Conservation (phyloP, 2,329 filamentous ascomycete species). For the Claviceps sp. region DNA sequence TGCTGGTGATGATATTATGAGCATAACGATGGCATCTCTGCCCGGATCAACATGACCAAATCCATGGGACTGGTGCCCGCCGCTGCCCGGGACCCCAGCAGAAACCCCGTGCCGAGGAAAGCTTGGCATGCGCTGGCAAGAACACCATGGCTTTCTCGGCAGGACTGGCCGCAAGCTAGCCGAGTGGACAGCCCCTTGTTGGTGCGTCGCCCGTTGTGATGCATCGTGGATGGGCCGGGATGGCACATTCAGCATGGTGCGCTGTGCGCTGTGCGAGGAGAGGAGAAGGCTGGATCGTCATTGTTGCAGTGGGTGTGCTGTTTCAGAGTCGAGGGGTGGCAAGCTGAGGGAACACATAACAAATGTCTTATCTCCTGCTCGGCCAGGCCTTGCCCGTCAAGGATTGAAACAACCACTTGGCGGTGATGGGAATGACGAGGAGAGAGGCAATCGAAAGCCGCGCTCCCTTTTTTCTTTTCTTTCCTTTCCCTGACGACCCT, state of each 20-base stretch:
- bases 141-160: neutral
- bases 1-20: neutral
- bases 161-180: neutral
- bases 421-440: too few species aligned
- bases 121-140: constrained; percentile 12
- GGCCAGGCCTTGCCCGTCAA: too few species aligned
- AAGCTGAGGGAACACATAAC: neutral
- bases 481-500: too few species aligned
- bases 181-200: neutral
- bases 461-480: too few species aligned
- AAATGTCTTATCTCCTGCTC: too few species aligned
- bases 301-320: neutral
- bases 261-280: neutral
- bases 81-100: neutral
- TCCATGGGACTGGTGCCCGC: too few species aligned
- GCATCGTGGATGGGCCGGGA: neutral
- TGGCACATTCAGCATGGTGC: neutral
- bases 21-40: neutral
- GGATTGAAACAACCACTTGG: too few species aligned
- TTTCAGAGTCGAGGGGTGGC: neutral
- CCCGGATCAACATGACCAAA: constrained; percentile 9
- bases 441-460: too few species aligned
- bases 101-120: constrained; percentile 6
- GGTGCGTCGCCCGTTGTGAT: neutral
- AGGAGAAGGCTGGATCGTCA: neutral